Conservation (phyloP, 2,329 filamentous ascomycete species). For the Decorospora gaudefroyi region DNA sequence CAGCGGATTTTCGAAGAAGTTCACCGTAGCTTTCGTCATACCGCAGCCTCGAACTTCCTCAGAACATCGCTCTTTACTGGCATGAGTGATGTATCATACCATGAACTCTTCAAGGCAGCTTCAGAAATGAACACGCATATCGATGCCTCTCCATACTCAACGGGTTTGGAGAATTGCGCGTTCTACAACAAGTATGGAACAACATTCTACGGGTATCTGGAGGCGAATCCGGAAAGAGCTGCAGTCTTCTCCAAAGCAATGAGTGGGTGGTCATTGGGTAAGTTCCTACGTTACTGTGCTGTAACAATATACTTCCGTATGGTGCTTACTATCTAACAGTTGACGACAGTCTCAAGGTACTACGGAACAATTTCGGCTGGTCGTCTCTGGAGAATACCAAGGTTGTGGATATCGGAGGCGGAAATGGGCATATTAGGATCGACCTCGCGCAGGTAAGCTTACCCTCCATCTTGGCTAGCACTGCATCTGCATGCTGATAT, state of each 20-base stretch:
- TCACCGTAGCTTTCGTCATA: conserved; percentile 13
- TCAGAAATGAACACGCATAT: conserved; percentile 4
- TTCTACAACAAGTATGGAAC: conserved; percentile 5
- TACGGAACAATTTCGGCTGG: conserved; percentile 11
- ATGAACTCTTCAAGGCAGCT: conserved; percentile 8
- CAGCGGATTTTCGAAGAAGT: conserved; percentile 30
- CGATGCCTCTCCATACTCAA: conserved; percentile 1
- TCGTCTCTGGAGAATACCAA: conserved; percentile 2
- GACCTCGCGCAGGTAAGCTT: conserved; percentile 5
- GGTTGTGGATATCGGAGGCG: conserved; percentile 14
- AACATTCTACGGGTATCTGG: conserved; percentile 3
- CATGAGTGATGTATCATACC: conserved; percentile 2
- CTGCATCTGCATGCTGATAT: no score
- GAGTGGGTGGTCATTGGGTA: conserved; percentile 5
- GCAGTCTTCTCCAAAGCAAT: conserved; percentile 8
- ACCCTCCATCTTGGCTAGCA: neutral
- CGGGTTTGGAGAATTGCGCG: conserved; percentile 1
- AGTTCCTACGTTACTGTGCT: neutral
- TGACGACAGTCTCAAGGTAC: conserved; percentile 2
- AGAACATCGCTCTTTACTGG: neutral
- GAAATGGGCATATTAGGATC: conserved; percentile 7
- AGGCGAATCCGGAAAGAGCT: neutral
- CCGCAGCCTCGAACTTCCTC: conserved; percentile 1
- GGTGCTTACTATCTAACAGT: no score
- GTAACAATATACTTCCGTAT: no score